Percentiles rank a stretch among this genome's conserved stretches.
Evolutionary conservation across 768 basidiomycete species (phyloP).

Genomic region (Phylloporus sp.): DNA sequence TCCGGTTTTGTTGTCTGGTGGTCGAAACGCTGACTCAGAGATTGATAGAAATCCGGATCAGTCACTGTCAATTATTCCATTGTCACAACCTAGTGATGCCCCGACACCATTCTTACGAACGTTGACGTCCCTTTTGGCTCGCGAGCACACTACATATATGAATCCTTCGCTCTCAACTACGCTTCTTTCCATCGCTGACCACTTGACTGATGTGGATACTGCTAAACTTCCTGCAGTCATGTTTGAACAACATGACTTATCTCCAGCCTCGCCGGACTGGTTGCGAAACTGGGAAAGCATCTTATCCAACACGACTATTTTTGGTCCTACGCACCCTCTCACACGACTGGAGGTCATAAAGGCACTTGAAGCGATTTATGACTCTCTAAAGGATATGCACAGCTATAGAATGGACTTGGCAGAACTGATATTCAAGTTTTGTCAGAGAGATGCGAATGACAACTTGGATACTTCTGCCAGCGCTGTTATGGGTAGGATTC

Average conservation of each 20-base stretch:
- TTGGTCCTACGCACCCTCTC: constrained; percentile 41
- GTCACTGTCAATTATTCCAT: constrained; percentile 45
- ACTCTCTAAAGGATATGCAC: constrained; percentile 66
- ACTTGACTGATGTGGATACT: constrained; percentile 67
- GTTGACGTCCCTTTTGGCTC: constrained; percentile 58
- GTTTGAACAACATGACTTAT: constrained; percentile 63
- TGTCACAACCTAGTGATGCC: constrained; percentile 51
- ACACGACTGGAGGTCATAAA: constrained; percentile 58
- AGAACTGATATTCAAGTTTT: constrained; percentile 55
- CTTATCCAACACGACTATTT: constrained; percentile 45
- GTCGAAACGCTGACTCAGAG: constrained; percentile 6
- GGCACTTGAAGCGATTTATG: constrained; percentile 55
- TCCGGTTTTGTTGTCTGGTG: not conserved
- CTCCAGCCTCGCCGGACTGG: constrained; percentile 72
- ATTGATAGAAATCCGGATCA: constrained; percentile 43
- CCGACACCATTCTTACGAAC: constrained; percentile 59
- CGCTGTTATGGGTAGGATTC: constrained; percentile 48
- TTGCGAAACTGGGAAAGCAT: constrained; percentile 61
- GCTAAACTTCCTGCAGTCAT: constrained; percentile 58
- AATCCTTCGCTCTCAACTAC: constrained; percentile 60
- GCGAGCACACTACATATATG: constrained; percentile 56
- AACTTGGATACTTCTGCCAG: constrained; percentile 27
- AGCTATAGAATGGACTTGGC: constrained; percentile 53
- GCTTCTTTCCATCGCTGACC: constrained; percentile 62
- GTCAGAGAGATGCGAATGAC: constrained; percentile 33